These are phyloP conservation scores for Brasilioporus rufonigricans DNA, from an alignment of 768 basidiomycete species.

Conservation along the genomic window DNA sequence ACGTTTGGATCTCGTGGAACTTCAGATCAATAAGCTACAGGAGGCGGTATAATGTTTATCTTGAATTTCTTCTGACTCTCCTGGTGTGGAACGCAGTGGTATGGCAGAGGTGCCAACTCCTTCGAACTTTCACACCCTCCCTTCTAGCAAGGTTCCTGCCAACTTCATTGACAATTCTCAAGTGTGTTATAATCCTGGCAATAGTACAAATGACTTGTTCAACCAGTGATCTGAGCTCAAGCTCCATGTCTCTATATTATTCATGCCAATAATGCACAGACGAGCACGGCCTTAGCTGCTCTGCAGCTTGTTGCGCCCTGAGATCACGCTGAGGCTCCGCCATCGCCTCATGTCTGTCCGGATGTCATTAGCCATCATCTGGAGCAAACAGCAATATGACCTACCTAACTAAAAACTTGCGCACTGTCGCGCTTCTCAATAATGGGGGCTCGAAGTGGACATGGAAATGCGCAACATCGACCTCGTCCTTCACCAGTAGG, in stretches of 20 bases:
- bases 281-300: conserved; percentile 49
- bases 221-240: too few relatives aligned
- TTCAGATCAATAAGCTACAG: too few relatives aligned
- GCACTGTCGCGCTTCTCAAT: conserved; percentile 74
- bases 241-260: not conserved
- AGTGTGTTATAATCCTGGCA: too few relatives aligned
- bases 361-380: not conserved
- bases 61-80: too few relatives aligned
- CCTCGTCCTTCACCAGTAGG: conserved; percentile 38
- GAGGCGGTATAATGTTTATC: too few relatives aligned
- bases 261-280: conserved; percentile 55
- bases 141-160: too few relatives aligned
- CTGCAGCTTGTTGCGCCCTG: conserved; percentile 85
- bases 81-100: too few relatives aligned
- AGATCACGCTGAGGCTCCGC: conserved; percentile 88
- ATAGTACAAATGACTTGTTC: too few relatives aligned
- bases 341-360: conserved; percentile 82
- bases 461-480: conserved; percentile 75
- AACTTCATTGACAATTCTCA: too few relatives aligned
- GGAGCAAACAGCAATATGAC: conserved; percentile 21
- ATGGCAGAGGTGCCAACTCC: too few relatives aligned
- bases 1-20: too few relatives aligned
- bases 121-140: too few relatives aligned
- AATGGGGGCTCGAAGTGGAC: conserved; percentile 86
- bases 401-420: conserved; percentile 89